Base-by-base conservation (phyloP, 768 basidiomycete species). In the Mycena capillaripes region DNA sequence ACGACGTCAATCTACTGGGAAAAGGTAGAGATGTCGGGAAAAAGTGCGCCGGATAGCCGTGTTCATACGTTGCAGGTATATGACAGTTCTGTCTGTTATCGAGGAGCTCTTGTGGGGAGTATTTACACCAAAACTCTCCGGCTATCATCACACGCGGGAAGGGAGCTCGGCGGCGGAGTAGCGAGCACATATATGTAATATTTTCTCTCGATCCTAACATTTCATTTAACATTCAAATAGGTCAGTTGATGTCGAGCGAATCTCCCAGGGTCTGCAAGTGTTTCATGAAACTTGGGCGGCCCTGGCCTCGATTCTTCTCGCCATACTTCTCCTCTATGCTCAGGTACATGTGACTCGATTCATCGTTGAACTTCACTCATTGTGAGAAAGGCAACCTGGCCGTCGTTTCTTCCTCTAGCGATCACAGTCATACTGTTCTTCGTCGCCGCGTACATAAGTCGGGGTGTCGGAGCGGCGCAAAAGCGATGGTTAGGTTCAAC, bases 171-270 rank as follows among this genome's bases (percentile, higher is more conserved):
- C 23, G 70, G 70, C 17, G 70, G 70, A 25, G 70, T 71, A 4
- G 70, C 70, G 36, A 71, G 70, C 58, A 71, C 70, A 53, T 71
- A 71, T 34, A 71, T 71, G 70, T 71, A 23, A 23, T 14, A 21
- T 32, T 30, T 23, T 29, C 17, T 19, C 29, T 23, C 32, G 3
- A 17, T 38, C 23, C n/a, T 44, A 12, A 4, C 11, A 1, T 34
- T 60, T 19, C 44, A 59, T 21, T 12, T 46, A 32, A 56, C 29
- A 8, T 10, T 40, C 6, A n/a, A 23, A 30, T 25, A 71, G 70
- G 70, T 71, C 70, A 1, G 70, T 71, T 4, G 70, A 71, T n/a
- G 64, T 71, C 23, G 64, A 71, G 30, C 57, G 70, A 4, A 44
- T 71, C 29, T 71, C 25, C 27, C 48, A 59, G 11, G 70, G 70